phyloP scores from a whole-genome alignment of 139 green algal species.

The Chlamydomonas incerta region DNA sequence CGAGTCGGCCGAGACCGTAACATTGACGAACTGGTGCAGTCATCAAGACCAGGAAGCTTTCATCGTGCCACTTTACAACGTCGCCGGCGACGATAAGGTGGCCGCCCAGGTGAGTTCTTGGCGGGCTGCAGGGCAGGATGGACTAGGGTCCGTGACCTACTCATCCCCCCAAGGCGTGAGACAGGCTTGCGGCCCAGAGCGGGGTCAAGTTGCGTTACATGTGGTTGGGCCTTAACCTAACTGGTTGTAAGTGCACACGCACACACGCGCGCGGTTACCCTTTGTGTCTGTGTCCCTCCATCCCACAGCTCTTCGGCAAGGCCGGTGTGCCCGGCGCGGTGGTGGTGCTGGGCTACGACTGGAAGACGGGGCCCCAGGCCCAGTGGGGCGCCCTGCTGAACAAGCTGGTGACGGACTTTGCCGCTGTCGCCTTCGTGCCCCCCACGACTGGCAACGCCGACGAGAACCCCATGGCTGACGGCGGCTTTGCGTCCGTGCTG shows the following conservation, averaged over 20 bases:
- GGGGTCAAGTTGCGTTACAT: too few relatives aligned
- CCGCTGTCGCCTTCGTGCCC: not conserved
- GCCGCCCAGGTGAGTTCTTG: not conserved
- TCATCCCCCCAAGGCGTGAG: too few relatives aligned
- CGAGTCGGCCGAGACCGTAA: not conserved
- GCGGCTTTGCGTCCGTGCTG: not conserved
- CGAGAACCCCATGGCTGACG: not conserved
- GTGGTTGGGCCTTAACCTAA: too few relatives aligned
- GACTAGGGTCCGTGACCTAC: too few relatives aligned
- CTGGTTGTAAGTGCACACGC: too few relatives aligned
- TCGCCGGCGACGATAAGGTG: not conserved
- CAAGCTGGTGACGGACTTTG: conserved; percentile 20
- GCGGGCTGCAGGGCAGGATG: too few relatives aligned
- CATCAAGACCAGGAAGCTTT: not conserved
- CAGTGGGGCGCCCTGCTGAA: conserved; percentile 14
- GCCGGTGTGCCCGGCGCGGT: conserved; percentile 1
- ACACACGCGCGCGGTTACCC: too few relatives aligned
- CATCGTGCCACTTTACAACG: not conserved
- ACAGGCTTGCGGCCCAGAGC: too few relatives aligned
- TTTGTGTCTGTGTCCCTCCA: too few relatives aligned
- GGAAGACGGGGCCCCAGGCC: not conserved
- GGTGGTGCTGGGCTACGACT: not conserved
- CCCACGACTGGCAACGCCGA: not conserved
- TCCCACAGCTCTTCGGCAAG: conserved; percentile 16
- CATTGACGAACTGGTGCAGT: not conserved